Percentiles rank a stretch among this genome's conserved stretches.
Evolutionary conservation across 1,139 yeast species (phyloP).

Genomic region (Lodderomyces orthopsilosis): DNA sequence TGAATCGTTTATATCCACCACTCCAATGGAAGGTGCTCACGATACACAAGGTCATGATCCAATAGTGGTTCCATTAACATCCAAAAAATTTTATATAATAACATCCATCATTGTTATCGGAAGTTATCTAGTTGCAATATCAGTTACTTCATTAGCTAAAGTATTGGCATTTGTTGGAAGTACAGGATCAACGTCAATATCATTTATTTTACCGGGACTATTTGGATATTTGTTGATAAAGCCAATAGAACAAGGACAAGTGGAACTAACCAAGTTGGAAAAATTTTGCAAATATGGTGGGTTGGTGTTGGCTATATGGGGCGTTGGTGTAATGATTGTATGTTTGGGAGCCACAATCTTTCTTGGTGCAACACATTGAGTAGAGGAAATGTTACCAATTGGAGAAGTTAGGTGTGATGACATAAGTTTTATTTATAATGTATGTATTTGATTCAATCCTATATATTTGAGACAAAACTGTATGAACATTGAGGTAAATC

Average conservation of each 20-base stretch:
- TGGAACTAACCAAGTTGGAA: conserved; percentile 35
- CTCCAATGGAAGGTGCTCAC: conserved; percentile 51
- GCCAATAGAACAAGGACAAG: conserved; percentile 30
- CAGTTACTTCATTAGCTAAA: conserved; percentile 75
- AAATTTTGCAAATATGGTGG: conserved; percentile 55
- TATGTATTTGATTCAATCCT: not conserved
- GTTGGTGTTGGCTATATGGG: conserved; percentile 66
- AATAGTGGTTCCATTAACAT: conserved; percentile 50
- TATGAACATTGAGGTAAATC: not conserved
- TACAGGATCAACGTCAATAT: conserved; percentile 91
- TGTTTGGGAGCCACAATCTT: conserved; percentile 75
- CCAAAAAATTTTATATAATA: conserved; percentile 55
- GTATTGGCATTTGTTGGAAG: conserved; percentile 93
- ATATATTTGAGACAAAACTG: not conserved
- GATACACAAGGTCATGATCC: conserved; percentile 52
- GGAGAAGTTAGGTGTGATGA: too few species aligned
- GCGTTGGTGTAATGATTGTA: conserved; percentile 70
- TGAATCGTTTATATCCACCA: conserved; percentile 43
- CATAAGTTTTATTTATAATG: not conserved
- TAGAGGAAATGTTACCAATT: too few species aligned
- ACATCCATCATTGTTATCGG: conserved; percentile 61
- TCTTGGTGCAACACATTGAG: conserved; percentile 51
- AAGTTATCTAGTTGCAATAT: conserved; percentile 72
- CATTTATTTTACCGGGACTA: conserved; percentile 88
- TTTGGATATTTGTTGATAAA: conserved; percentile 73